Evolutionary conservation across 768 basidiomycete genomes (phyloP).

Genomic region (Leccinum olivaceopallidum): DNA sequence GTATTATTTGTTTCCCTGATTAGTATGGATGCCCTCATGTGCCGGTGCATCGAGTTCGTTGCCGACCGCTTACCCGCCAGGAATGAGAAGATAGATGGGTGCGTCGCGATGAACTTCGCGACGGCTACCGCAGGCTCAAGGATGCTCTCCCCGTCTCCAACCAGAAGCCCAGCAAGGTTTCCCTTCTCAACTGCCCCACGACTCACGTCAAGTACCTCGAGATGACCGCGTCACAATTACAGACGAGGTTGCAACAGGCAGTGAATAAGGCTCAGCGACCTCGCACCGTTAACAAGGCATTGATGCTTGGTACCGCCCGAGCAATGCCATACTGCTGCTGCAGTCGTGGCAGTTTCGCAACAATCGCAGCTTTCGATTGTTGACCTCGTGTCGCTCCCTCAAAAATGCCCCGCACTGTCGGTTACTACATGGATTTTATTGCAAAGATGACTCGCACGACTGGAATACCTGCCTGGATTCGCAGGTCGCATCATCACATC

Average conservation of each 20-base stretch:
- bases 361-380: slow-evolving; percentile 48
- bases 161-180: slow-evolving; percentile 93
- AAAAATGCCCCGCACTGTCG: slow-evolving; percentile 31
- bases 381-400: slow-evolving; percentile 15
- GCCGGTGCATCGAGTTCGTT: too few relatives aligned
- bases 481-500: slow-evolving; percentile 57
- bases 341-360: slow-evolving; percentile 52
- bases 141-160: slow-evolving; percentile 86
- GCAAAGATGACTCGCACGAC: slow-evolving; percentile 37
- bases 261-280: slow-evolving; percentile 82
- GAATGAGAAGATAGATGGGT: too few relatives aligned
- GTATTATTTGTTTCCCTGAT: too few relatives aligned
- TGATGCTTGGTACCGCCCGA: slow-evolving; percentile 83
- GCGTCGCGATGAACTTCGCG: slow-evolving; percentile 88
- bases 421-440: slow-evolving; percentile 40
- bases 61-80: too few relatives aligned
- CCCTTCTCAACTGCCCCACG: slow-evolving; percentile 84
- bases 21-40: too few relatives aligned
- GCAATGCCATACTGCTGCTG: slow-evolving; percentile 60
- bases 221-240: slow-evolving; percentile 72
- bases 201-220: slow-evolving; percentile 87
- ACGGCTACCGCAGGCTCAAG: slow-evolving; percentile 89
- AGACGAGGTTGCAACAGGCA: slow-evolving; percentile 73
- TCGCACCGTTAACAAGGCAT: slow-evolving; percentile 81
- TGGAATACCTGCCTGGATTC: slow-evolving; percentile 56